Base-by-base conservation (phyloP, 2,329 filamentous ascomycete species). In the Penicillium sp. region DNA sequence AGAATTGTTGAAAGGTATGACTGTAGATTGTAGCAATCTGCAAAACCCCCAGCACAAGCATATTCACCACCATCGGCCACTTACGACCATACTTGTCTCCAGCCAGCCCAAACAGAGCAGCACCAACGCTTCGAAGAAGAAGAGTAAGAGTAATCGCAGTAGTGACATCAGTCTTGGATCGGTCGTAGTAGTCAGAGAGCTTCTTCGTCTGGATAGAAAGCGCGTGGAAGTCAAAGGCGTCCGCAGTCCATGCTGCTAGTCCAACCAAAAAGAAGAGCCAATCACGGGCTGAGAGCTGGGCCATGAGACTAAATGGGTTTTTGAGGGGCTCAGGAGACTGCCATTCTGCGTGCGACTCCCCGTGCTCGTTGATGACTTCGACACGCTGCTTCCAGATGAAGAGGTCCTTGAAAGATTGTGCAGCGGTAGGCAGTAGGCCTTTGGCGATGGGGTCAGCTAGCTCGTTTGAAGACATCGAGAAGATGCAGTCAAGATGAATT, bases 171-270 rank as follows among this genome's bases (percentile, higher is more conserved):
- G 82, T 80, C 53, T 82, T 84, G 51, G 79, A 70, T 59, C 78
- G 80, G 56, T 72, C 75, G 63, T 88, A 88, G 1, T 76, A 74
- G 52, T 81, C 72, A 35, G 80, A 76, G 14, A 88, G 75, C 22
- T 83, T 77, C 13, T 75, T 80, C 16, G 86, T 76, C 0, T 84
- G 86, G 45, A 88, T 75, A 1, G 83, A 85, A 26, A 88, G 85
- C 46, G 84, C 86, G 70, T 87, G 86, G 75, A 87, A 88, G 70
- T 89, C 86, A 62, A 87, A 88, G 3, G 85, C 79, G 66, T 87
- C 84, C 84, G 83, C 86, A 1, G 81, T 82, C 83, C 85, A 76
- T 5, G 61, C 68, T 11, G 64, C 31, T 48, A 69, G 65, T 8
- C 67, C 68, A 24, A 59, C 66, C 3, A 78, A 68, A 66, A 83